Conservation (phyloP, 225 moss, liverwort and hornwort genomes). For the Bryoerythrophyllum caledonicum region DNA sequence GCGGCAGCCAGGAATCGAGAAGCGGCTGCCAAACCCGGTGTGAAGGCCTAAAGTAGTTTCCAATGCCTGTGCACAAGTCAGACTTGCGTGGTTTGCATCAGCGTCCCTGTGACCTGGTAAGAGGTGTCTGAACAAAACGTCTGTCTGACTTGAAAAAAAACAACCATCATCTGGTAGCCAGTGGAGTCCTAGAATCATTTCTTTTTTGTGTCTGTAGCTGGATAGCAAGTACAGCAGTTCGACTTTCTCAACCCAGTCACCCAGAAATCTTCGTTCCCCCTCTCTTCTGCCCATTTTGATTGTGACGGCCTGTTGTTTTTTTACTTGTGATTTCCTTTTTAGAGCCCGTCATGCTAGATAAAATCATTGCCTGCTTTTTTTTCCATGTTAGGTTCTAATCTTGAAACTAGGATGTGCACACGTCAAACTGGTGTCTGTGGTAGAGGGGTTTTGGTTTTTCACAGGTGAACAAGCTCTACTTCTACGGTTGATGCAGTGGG, state of each 20-base stretch:
- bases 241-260: slow-evolving; percentile 28
- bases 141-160: slow-evolving; percentile 38
- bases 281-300: slow-evolving; percentile 19
- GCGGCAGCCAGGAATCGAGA: slow-evolving; percentile 54
- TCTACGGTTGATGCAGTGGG: slow-evolving; percentile 40
- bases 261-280: slow-evolving; percentile 12
- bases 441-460: slow-evolving; percentile 47
- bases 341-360: slow-evolving; percentile 27
- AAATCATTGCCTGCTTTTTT: slow-evolving; percentile 31
- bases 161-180: slow-evolving; percentile 32
- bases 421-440: slow-evolving; percentile 55
- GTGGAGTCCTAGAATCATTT: slow-evolving; percentile 33
- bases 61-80: slow-evolving; percentile 43
- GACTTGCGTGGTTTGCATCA: slow-evolving; percentile 42
- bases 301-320: slow-evolving; percentile 23
- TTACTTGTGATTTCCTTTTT: slow-evolving; percentile 20
- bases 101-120: slow-evolving; percentile 50
- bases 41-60: slow-evolving; percentile 64
- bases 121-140: slow-evolving; percentile 53
- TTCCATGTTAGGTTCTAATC: slow-evolving; percentile 41
- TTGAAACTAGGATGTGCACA: slow-evolving; percentile 46
- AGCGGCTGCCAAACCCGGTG: slow-evolving; percentile 59
- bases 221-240: slow-evolving; percentile 37
- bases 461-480: slow-evolving; percentile 50
- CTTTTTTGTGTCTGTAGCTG: slow-evolving; percentile 39